Conservation (phyloP, 1,284 basidiomycete species). For the Leccinum griseonigrum region DNA sequence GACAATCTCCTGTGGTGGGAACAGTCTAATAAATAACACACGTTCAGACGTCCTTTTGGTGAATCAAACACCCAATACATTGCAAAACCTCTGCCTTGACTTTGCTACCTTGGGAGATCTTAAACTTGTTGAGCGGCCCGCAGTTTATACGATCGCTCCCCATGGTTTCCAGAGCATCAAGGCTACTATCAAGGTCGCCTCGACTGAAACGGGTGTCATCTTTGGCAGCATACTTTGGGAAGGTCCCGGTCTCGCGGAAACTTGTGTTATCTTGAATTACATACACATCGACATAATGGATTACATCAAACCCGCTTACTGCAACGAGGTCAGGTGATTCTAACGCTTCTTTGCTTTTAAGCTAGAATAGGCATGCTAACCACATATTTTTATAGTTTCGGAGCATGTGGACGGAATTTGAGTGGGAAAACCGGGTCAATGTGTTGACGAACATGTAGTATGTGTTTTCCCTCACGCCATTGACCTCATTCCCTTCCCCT, state of each 20-base stretch:
- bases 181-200: constrained; percentile 97
- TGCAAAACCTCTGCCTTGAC: constrained; percentile 96
- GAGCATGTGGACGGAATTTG: constrained; percentile 90
- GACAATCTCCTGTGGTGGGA: constrained; percentile 44
- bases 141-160: constrained; percentile 90
- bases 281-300: constrained; percentile 99
- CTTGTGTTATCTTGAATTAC: constrained; percentile 92
- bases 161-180: constrained; percentile 99
- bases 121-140: constrained; percentile 94
- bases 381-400: constrained; percentile 69
- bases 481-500: not conserved
- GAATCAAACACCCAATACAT: constrained; percentile 93
- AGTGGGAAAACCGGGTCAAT: constrained; percentile 91
- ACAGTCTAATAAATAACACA: not conserved
- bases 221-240: constrained; percentile 99
- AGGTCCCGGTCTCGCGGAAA: constrained; percentile 82
- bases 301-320: constrained; percentile 97
- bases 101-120: constrained; percentile 98
- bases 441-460: constrained; percentile 73
- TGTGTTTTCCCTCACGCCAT: not conserved
- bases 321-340: constrained; percentile 84
- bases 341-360: not conserved
- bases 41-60: constrained; percentile 87
- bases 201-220: constrained; percentile 97
- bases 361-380: constrained; percentile 1